Percentiles rank a stretch among this genome's conserved stretches.
Conservation (phyloP, 73 alveolate species). For the Blepharisma japonicum region DNA sequence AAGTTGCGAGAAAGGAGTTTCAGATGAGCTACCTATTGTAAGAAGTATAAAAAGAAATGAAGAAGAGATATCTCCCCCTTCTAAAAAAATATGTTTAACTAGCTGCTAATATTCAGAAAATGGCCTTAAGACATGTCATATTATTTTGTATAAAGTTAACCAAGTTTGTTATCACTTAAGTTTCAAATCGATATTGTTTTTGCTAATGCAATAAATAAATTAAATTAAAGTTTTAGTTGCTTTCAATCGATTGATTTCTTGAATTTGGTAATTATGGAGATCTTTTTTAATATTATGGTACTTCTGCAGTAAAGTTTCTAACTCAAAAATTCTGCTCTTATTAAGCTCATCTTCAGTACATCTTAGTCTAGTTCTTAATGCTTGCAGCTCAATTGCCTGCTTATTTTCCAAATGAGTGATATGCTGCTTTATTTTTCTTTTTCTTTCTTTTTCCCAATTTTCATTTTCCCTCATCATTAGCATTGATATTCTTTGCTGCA, state of each 20-base stretch:
- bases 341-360: conserved; percentile 48
- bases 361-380: conserved; percentile 43
- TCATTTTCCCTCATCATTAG: conserved; percentile 36
- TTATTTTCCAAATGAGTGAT: conserved; percentile 34
- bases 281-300: conserved; percentile 56
- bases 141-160: too few relatives aligned
- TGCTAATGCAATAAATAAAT: too few relatives aligned
- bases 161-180: too few relatives aligned
- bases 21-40: too few relatives aligned
- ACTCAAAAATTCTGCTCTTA: conserved; percentile 41
- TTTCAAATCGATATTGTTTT: too few relatives aligned
- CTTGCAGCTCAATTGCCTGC: conserved; percentile 46
- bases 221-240: too few relatives aligned
- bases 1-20: too few relatives aligned
- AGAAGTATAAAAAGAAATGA: too few relatives aligned
- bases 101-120: too few relatives aligned
- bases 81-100: too few relatives aligned
- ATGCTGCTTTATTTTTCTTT: conserved; percentile 40
- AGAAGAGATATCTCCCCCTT: too few relatives aligned
- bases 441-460: conserved; percentile 43
- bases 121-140: too few relatives aligned
- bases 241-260: neutral
- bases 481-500: conserved; percentile 35
- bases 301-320: conserved; percentile 56
- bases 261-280: conserved; percentile 32